phyloP scores from a whole-genome alignment of 108 stramenopile genomes.

The Skeletonema costatum region DNA sequence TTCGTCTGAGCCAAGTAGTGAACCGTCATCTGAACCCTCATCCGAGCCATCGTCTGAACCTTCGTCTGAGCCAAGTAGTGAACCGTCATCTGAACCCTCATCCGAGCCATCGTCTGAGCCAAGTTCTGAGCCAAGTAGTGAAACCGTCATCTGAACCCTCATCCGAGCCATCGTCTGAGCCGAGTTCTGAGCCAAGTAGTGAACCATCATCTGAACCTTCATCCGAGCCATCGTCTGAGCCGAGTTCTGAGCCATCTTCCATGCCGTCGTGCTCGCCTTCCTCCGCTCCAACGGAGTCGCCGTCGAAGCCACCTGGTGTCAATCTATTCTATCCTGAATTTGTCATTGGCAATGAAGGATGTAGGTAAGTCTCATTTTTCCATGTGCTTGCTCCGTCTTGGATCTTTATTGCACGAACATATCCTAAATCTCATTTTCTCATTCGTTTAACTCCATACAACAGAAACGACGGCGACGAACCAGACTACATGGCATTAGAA shows the following conservation, averaged over 20 bases:
- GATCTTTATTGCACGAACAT: too few species aligned
- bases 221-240: neutral
- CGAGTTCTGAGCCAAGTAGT: neutral
- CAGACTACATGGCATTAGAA: neutral
- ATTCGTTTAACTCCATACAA: neutral
- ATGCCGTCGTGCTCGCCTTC: neutral
- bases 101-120: too few species aligned
- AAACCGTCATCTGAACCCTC: neutral
- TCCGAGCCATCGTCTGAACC: too few species aligned
- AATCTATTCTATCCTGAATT: constrained; percentile 4
- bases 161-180: neutral
- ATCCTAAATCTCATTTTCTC: neutral
- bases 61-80: neutral
- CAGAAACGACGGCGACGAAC: constrained; percentile 3
- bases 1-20: neutral
- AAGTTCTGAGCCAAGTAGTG: neutral
- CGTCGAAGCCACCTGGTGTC: neutral
- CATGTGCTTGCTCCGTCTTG: too few species aligned
- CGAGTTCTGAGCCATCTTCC: neutral
- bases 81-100: neutral
- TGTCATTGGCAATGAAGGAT: neutral
- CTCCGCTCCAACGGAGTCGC: neutral
- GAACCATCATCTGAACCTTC: neutral
- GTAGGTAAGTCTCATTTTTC: neutral
- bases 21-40: neutral